Base-by-base conservation (phyloP, 352 stramenopile genomes). In the Peronospora destructor region DNA sequence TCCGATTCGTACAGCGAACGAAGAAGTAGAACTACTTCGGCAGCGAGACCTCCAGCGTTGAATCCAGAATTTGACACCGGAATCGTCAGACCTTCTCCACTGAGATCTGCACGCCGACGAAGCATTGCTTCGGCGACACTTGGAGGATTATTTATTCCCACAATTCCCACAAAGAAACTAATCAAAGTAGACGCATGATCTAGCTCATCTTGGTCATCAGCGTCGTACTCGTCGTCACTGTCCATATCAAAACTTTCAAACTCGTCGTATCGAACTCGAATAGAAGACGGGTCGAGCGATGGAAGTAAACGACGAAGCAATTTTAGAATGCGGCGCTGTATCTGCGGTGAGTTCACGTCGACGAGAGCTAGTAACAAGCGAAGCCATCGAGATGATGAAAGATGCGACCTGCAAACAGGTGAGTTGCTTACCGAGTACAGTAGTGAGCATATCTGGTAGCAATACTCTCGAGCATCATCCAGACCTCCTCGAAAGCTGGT, bases 341-440 rank as follows among this genome's bases (percentile, higher is more conserved):
- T 92, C 21, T 77, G 61, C 38, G 81, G 64, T 1, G 73, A 84
- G 25, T 85, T 77, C 13, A 85, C 64, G 33, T 89, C 67, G 10
- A 95, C 73, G 2, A 95, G 71, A 17, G 76, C 70, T 40, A 94
- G 55, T n/a, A 94, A 60, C 16, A 94, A 47, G n/a, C 80, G 68
- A 42, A 95, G 60, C 82, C 85, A 92, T 11, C 75, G 60, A 17
- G 81, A 87, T 0, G 85, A 89, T 38, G 85, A 95, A 33, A 95
- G 51, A 28, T 93, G 84, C 2, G 79, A 86, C 11, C 79, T 64
- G 42, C 80, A 92, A 29, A 92, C 81, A 23, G 76, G 66, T 12
- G 83, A 90, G 0, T 81, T 82, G 39, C 84, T 95, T 17, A 95
- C 85, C 11, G 83, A 93, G 50, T 91, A 93, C 12, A 95, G 45